Evolutionary conservation across 2,329 filamentous ascomycete genomes (phyloP).

Genomic region (Epichloe elymi): DNA sequence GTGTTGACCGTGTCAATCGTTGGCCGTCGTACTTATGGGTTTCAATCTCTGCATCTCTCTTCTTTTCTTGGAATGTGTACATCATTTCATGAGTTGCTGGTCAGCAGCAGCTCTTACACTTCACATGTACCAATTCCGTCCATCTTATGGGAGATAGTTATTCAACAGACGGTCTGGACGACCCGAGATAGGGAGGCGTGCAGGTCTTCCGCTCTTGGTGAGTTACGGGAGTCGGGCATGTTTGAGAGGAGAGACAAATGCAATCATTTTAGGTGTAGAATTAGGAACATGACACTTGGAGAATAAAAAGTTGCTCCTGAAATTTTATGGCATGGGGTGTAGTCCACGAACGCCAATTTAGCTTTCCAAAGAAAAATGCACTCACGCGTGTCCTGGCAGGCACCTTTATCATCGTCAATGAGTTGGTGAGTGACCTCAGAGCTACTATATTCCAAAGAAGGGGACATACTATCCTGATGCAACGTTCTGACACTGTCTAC

Average conservation of each 20-base stretch:
- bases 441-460: too few relatives aligned
- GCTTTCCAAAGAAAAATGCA: too few relatives aligned
- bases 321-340: not conserved
- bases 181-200: constrained; percentile 16
- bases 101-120: not conserved
- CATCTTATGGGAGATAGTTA: not conserved
- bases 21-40: not conserved
- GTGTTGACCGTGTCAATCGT: constrained; percentile 2
- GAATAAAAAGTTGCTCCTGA: not conserved
- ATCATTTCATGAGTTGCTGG: not conserved
- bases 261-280: constrained; percentile 1
- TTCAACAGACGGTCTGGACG: not conserved
- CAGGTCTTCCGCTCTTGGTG: constrained; percentile 15
- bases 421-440: too few relatives aligned
- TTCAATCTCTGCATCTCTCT: not conserved
- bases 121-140: not conserved
- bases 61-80: not conserved
- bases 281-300: not conserved
- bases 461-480: too few relatives aligned
- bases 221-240: not conserved
- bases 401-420: too few relatives aligned
- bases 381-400: too few relatives aligned
- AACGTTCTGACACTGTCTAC: too few relatives aligned
- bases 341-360: too few relatives aligned
- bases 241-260: not conserved